Evolutionary conservation across 2,329 filamentous ascomycete species (phyloP), one percentile per base, ranked within the genome.

Genomic region (Metarhizium robertsii): DNA sequence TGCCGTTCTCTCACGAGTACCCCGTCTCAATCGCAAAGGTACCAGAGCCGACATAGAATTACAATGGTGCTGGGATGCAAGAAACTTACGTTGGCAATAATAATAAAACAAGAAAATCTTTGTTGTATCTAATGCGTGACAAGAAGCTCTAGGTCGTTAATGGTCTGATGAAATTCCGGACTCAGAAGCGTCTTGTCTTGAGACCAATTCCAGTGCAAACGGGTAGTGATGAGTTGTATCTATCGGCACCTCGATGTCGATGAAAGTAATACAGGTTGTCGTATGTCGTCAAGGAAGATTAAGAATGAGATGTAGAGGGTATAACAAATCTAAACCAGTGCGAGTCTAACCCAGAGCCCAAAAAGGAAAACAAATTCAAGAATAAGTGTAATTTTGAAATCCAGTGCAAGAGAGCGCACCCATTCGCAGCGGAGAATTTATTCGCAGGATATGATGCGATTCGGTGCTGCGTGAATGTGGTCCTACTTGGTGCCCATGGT

Each of bases 261-360:
- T 50, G 42, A 8, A 54, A 53, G 59, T n/a, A 58, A 58, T 59
- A 54, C 54, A 59, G 60, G 58, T 56, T 61, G 61, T 53, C 43
- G 46, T 57, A 11, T 53, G 53, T 57, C 53, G 55, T 59, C 42
- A 49, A 53, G 34, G 16, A 55, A 52, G 58, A 58, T 56, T 57
- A 61, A 66, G 50, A 57, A 55, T 34, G 49, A 54, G 57, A 58
- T 57, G 53, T 55, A 54, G 53, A 53, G 58, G 58, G 59, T 58
- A 63, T 61, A 60, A 61, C 53, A 62, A 65, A 38, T 72, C 71
- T 73, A 73, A 71, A 69, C 65, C 69, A 65, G 66, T 62, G 67
- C 67, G 49, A 55, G 67, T 72, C 70, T 72, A 72, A 69, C 62
- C 66, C 66, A 66, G 64, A 65, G 64, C 64, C 64, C 62, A 65